Percentiles rank a stretch among this genome's conserved stretches.
Evolutionary conservation across 2,329 filamentous ascomycete species (phyloP).

Genomic region (Sporothrix pseudoabietina): DNA sequence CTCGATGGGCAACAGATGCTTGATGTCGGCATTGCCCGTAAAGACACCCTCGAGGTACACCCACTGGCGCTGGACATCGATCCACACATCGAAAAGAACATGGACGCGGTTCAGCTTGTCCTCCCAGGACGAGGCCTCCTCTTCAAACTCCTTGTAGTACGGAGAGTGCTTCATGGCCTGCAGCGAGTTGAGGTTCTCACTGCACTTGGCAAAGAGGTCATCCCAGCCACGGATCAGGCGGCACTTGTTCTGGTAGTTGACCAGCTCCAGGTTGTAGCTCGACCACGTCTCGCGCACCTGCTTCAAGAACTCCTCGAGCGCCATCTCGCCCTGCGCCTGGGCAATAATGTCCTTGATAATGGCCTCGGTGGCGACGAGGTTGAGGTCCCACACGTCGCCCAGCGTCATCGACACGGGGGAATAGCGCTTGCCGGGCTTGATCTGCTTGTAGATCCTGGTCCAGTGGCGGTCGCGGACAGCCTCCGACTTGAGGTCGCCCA

Average conservation of each 20-base stretch:
- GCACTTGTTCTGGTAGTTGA: conserved; percentile 98
- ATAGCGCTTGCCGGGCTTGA: conserved; percentile 91
- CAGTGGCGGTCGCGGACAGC: conserved; percentile 95
- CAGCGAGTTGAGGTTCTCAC: conserved; percentile 94
- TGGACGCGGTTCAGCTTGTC: conserved; percentile 97
- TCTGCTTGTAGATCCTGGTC: conserved; percentile 95
- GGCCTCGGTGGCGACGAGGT: conserved; percentile 81
- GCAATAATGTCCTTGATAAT: conserved; percentile 91
- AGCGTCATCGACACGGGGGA: conserved; percentile 92
- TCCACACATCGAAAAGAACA: conserved; percentile 98
- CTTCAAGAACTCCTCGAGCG: conserved; percentile 93
- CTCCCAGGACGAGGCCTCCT: conserved; percentile 95
- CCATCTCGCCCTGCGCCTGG: conserved; percentile 97
- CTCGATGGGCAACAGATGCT: conserved; percentile 93
- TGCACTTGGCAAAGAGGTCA: conserved; percentile 96
- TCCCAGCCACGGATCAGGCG: conserved; percentile 97
- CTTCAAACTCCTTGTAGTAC: conserved; percentile 99
- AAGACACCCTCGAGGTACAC: conserved; percentile 99
- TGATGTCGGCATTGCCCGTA: conserved; percentile 97
- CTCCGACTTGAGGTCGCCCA: conserved; percentile 92
- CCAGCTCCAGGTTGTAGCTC: conserved; percentile 88
- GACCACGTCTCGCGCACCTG: conserved; percentile 97
- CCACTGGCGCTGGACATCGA: conserved; percentile 99
- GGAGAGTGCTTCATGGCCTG: conserved; percentile 99
- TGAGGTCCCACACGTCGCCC: conserved; percentile 98